phyloP scores from a whole-genome alignment of 2,329 filamentous ascomycete species.

The Stagonosporopsis chrysanthemi region DNA sequence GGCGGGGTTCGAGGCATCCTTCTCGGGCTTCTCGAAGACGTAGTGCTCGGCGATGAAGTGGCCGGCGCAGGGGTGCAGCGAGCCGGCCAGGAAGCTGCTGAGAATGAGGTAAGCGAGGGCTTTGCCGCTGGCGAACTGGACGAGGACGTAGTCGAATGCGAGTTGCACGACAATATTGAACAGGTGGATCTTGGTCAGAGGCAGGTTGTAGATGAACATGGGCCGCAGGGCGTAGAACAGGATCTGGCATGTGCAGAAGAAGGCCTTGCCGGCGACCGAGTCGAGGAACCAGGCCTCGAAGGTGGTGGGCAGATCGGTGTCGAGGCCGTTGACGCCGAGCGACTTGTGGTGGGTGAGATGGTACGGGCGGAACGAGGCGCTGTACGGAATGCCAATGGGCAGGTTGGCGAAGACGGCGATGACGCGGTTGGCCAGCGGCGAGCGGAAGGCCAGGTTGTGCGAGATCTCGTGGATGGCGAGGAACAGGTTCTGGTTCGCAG shows the following conservation, averaged over 20 bases:
- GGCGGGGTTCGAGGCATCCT: slow-evolving; percentile 63
- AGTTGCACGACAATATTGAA: slow-evolving; percentile 82
- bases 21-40: slow-evolving; percentile 59
- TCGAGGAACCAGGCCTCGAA: slow-evolving; percentile 92
- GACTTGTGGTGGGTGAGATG: slow-evolving; percentile 99
- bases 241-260: slow-evolving; percentile 99
- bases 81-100: slow-evolving; percentile 92
- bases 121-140: slow-evolving; percentile 66
- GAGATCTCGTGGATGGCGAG: slow-evolving; percentile 98
- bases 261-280: slow-evolving; percentile 93
- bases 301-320: slow-evolving; percentile 92
- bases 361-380: slow-evolving; percentile 95
- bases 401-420: slow-evolving; percentile 94
- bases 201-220: slow-evolving; percentile 90
- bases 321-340: slow-evolving; percentile 92
- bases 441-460: slow-evolving; percentile 93
- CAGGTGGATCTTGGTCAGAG: slow-evolving; percentile 83
- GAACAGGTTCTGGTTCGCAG: slow-evolving; percentile 97
- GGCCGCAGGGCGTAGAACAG: slow-evolving; percentile 97
- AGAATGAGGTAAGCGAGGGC: slow-evolving; percentile 83
- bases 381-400: slow-evolving; percentile 94
- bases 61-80: slow-evolving; percentile 89
- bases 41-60: slow-evolving; percentile 98
- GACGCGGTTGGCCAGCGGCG: slow-evolving; percentile 78
- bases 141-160: slow-evolving; percentile 75